phyloP scores from a whole-genome alignment of 305 asterid genomes.

The Galium porrigens region DNA sequence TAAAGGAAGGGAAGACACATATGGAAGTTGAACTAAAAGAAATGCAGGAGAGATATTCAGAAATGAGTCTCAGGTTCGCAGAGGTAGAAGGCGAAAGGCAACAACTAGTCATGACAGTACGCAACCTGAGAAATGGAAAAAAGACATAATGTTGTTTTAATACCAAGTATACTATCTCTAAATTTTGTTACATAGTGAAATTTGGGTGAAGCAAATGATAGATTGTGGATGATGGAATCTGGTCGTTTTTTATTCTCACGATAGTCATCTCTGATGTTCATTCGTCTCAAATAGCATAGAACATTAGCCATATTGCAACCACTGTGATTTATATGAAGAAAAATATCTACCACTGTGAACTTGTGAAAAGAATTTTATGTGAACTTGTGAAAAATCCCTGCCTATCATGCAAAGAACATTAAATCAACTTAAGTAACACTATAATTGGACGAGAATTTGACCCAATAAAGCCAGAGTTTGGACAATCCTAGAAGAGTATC shows the following conservation, averaged over 20 bases:
- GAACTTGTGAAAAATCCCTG: background rate
- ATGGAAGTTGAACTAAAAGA: constrained; percentile 69
- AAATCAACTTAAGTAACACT: background rate
- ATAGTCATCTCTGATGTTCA: background rate
- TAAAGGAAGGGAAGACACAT: constrained; percentile 58
- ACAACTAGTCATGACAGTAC: constrained; percentile 80
- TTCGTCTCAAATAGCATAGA: background rate
- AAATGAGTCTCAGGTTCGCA: constrained; percentile 86
- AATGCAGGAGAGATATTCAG: constrained; percentile 82
- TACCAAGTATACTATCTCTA: background rate
- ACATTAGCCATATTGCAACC: background rate
- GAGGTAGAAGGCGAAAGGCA: constrained; percentile 98
- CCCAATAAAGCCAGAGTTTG: background rate
- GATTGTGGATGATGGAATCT: background rate
- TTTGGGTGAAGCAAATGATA: background rate
- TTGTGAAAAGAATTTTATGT: constrained; percentile 1
- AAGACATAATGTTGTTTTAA: constrained; percentile 31
- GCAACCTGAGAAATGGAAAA: constrained; percentile 70
- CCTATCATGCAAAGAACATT: background rate
- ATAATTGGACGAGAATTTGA: background rate
- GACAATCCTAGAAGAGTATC: background rate
- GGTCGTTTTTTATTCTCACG: background rate
- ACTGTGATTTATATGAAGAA: background rate
- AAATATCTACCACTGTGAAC: background rate
- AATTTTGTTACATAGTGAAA: constrained; percentile 2